Evolutionary conservation across 768 basidiomycete species (phyloP).

Genomic region (Pisolithus albus): DNA sequence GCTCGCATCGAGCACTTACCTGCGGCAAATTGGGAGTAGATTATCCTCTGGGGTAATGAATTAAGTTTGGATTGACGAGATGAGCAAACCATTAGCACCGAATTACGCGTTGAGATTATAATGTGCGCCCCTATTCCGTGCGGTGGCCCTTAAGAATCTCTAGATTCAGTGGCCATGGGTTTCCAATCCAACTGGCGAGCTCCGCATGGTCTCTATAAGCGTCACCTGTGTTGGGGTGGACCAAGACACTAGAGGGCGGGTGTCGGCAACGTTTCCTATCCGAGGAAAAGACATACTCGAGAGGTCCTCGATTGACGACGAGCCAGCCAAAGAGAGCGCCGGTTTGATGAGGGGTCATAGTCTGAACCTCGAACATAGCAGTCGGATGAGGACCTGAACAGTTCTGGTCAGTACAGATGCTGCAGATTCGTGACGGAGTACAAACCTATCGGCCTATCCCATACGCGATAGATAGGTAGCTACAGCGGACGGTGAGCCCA

Average conservation of each 20-base stretch:
- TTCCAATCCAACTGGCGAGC: slow-evolving; percentile 60
- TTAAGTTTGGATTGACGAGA: too few species aligned
- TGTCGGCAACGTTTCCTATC: background rate
- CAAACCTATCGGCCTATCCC: slow-evolving; percentile 52
- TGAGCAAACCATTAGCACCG: too few species aligned
- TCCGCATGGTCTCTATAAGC: slow-evolving; percentile 55
- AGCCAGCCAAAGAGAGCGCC: slow-evolving; percentile 66
- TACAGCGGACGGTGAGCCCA: slow-evolving; percentile 16
- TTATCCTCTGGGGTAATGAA: too few species aligned
- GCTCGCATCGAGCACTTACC: too few species aligned
- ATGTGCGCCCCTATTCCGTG: background rate
- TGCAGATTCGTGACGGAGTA: slow-evolving; percentile 19
- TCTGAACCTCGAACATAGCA: slow-evolving; percentile 69
- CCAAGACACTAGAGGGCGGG: slow-evolving; percentile 41
- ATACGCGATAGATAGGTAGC: slow-evolving; percentile 56
- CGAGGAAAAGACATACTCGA: slow-evolving; percentile 46
- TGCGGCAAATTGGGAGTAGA: too few species aligned
- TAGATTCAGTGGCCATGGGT: slow-evolving; percentile 46
- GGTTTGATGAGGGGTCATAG: slow-evolving; percentile 59
- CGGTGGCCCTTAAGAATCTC: slow-evolving; percentile 28
- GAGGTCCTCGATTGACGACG: slow-evolving; percentile 59
- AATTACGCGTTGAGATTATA: too few species aligned
- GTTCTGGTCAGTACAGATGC: background rate
- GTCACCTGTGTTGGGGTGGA: slow-evolving; percentile 66
- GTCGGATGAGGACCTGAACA: slow-evolving; percentile 56